These are phyloP conservation scores for Boletus rubroflammeus DNA, from an alignment of 768 basidiomycete genomes.

Conservation along the genomic window DNA sequence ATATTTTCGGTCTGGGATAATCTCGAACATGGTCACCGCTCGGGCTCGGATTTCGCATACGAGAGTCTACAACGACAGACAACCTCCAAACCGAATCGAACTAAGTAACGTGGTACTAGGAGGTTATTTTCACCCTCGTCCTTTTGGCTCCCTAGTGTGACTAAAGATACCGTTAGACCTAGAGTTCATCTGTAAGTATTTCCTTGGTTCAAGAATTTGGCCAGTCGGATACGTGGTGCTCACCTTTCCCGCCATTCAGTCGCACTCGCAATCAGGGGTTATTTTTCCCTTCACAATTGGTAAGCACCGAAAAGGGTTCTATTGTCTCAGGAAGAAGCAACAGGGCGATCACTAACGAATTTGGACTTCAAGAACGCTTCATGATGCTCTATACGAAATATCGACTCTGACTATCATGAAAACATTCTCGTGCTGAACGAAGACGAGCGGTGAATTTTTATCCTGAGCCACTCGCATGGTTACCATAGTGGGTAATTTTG, in stretches of 20 bases:
- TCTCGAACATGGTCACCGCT: not conserved
- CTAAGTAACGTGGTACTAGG: not conserved
- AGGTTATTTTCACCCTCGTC: not conserved
- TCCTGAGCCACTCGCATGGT: conserved; percentile 11
- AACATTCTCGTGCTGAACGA: not conserved
- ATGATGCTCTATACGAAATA: not conserved
- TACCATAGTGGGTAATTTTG: conserved; percentile 10
- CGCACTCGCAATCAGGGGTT: not conserved
- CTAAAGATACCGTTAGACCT: not conserved
- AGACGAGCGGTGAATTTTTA: not conserved
- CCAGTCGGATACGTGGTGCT: not conserved
- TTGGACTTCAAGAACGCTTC: not conserved
- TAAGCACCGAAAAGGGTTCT: conserved; percentile 2
- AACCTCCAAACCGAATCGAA: not conserved
- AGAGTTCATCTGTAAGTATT: not conserved
- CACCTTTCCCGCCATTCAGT: not conserved
- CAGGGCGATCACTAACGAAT: not conserved
- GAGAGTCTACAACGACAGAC: not conserved
- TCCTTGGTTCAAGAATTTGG: too few species aligned
- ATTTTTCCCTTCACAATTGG: not conserved
- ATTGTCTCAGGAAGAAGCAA: conserved; percentile 6
- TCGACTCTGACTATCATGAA: not conserved
- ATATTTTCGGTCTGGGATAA: not conserved
- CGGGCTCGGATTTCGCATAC: not conserved
- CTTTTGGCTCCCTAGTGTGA: not conserved